A percentile compares a stretch with the other conserved stretches of the same genome.
Conservation (phyloP, 345 rosid genomes). For the Populus euphratica region DNA sequence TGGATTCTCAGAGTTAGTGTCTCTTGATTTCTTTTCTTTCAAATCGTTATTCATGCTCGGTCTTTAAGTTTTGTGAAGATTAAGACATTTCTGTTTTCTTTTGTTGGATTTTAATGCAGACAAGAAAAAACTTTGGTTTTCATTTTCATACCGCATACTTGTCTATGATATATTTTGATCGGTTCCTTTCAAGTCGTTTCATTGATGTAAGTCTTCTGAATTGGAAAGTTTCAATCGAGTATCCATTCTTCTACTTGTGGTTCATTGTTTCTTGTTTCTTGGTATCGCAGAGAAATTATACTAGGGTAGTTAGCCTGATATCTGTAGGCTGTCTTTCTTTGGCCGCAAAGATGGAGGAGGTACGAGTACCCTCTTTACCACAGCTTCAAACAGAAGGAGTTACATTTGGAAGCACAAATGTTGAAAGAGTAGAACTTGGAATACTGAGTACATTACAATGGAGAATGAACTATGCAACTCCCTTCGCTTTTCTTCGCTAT, state of each 20-base stretch:
- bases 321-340: constrained; percentile 81
- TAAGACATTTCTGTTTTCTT: neutral
- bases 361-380: constrained; percentile 61
- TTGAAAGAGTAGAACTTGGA: constrained; percentile 73
- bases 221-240: neutral
- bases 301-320: constrained; percentile 79
- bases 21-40: neutral
- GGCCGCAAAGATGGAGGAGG: constrained; percentile 92
- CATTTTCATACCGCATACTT: constrained; percentile 47
- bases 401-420: constrained; percentile 45
- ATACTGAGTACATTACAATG: constrained; percentile 54
- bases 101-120: constrained; percentile 34
- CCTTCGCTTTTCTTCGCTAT: constrained; percentile 32
- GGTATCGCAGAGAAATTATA: constrained; percentile 42
- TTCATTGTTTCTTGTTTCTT: neutral
- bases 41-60: neutral
- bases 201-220: constrained; percentile 37
- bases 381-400: constrained; percentile 55
- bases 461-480: constrained; percentile 55
- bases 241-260: neutral
- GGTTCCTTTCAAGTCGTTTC: constrained; percentile 36
- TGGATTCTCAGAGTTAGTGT: constrained; percentile 56
- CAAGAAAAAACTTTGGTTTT: constrained; percentile 37
- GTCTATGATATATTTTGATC: constrained; percentile 56
- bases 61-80: neutral